phyloP scores from a whole-genome alignment of 768 basidiomycete genomes.

The Termitomyces sp. region DNA sequence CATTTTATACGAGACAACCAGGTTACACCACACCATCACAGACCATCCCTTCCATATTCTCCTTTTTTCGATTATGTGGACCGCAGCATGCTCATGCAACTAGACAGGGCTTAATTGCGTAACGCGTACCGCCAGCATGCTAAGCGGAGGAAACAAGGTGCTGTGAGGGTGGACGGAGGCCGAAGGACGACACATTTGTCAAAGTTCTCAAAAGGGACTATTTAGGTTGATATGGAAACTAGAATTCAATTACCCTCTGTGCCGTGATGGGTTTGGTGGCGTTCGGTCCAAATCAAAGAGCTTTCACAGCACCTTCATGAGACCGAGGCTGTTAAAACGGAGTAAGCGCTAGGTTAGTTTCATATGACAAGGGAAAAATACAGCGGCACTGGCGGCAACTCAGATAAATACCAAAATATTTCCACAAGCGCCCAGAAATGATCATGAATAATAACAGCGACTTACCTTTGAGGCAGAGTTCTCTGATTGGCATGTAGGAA shows the following conservation, averaged over 20 bases:
- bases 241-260: background rate
- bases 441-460: background rate
- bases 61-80: background rate
- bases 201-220: background rate
- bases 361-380: background rate
- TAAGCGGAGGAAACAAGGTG: background rate
- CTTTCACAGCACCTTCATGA: background rate
- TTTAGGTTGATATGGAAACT: background rate
- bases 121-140: no score
- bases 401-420: background rate
- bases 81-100: background rate
- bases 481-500: background rate
- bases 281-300: background rate
- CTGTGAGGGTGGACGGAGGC: background rate
- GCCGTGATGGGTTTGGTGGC: background rate
- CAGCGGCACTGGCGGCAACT: background rate
- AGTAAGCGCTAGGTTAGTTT: background rate
- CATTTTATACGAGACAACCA: background rate
- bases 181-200: background rate
- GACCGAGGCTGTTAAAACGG: background rate
- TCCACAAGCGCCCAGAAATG: no score
- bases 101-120: background rate
- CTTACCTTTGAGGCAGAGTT: background rate
- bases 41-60: background rate
- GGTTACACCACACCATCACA: background rate